These are phyloP conservation scores for Tieghemiomyces parasiticus DNA, from an alignment of 192 early-diverging fungal genomes.

Conservation along the genomic window DNA sequence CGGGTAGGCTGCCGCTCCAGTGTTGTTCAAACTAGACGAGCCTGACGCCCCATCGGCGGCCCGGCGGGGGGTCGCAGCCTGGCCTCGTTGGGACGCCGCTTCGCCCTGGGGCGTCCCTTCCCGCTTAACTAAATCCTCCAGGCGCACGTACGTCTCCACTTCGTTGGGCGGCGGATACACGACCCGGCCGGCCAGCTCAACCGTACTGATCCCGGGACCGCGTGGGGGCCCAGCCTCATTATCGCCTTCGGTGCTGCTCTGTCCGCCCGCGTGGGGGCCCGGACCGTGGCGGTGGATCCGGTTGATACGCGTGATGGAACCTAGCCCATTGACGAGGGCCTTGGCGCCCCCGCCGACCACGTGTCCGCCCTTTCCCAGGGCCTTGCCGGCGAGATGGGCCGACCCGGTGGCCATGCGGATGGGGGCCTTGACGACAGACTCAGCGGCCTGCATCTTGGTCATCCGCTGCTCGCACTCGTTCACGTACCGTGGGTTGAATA, in stretches of 20 bases:
- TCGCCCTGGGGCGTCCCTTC: neutral
- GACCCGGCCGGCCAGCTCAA: conserved; percentile 16
- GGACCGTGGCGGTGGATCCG: conserved; percentile 15
- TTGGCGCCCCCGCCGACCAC: conserved; percentile 20
- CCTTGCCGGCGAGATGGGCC: conserved; percentile 18
- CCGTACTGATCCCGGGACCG: conserved; percentile 18
- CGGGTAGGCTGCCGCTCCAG: neutral
- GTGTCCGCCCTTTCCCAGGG: conserved; percentile 2
- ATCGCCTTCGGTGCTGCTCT: conserved; percentile 14
- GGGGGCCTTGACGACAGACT: conserved; percentile 39
- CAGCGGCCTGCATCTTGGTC: conserved; percentile 34
- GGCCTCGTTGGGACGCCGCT: too few species aligned
- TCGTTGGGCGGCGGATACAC: conserved; percentile 9
- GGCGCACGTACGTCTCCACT: neutral
- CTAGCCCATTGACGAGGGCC: conserved; percentile 15
- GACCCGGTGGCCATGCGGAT: conserved; percentile 28
- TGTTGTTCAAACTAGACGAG: neutral
- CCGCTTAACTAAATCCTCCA: neutral
- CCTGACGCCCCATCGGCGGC: neutral
- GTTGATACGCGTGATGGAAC: conserved; percentile 10
- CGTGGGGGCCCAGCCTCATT: conserved; percentile 14
- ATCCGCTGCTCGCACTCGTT: conserved; percentile 33
- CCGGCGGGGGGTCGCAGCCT: too few species aligned
- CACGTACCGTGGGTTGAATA: conserved; percentile 43
- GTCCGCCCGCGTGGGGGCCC: conserved; percentile 18